Base-by-base conservation (phyloP, 805 yeast species). In the Torulaspora microellipsoides region DNA sequence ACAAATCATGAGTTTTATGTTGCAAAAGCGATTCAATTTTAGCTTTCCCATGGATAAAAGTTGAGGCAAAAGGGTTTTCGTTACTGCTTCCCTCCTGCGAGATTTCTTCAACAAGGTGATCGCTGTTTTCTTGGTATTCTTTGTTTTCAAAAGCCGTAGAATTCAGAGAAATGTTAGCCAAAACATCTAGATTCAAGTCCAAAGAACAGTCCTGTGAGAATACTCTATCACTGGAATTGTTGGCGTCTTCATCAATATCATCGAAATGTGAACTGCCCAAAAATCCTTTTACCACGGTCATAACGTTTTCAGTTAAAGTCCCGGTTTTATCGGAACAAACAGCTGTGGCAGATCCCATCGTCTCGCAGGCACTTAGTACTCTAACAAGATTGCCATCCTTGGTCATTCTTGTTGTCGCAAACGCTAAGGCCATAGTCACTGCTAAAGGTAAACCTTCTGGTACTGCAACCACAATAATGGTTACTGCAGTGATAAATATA, bases 391-490 rank as follows among this genome's bases (percentile, higher is more conserved):
- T 91, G 51, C 95, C 95, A 64, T 93, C 96, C 63, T 85, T 85
- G 15, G 95, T 89, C 99, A 93, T 93, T 66, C 98, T 78, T 8
- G 96, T 90, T 2, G 99, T 93, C 2, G 99, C 99, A 71, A 93
- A 93, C 0, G 99, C 99, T 53, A 93, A 72, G 0, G 99, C 96
- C 36, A 93, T 73, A 1, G 99, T 93, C 13, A 93, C 99, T 2
- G 99, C 99, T 44, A 93, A 72, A 1, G 99, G 99, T 45, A 93
- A 75, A 49, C 99, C 99, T 68, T 93, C 99, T 3, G 99, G 99
- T n/a, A 93, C 96, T 0, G 99, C 99, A 39, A 93, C 99, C 12
- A 91, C 99, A 25, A 93, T 81, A 54, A 93, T 77, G 0, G 99
- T 89, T 47, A 93, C 85, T 1, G 98, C 84, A 17, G 93, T 87